phyloP scores from a whole-genome alignment of 2,329 filamentous ascomycete genomes.

The Dactylellina parvicollis region DNA sequence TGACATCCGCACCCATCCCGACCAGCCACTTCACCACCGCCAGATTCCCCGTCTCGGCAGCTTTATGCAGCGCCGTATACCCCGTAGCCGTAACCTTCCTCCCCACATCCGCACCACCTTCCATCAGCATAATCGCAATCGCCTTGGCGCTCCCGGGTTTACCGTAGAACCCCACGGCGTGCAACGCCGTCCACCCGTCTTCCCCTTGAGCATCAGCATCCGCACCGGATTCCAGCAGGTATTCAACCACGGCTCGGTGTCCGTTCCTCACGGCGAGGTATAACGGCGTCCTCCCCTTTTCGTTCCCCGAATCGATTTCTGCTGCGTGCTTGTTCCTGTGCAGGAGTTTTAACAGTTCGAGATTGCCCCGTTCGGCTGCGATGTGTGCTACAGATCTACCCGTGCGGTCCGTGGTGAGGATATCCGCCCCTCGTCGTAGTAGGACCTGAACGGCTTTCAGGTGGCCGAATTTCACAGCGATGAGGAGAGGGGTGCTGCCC shows the following conservation, averaged over 20 bases:
- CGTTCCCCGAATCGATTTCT: not conserved
- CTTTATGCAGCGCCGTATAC: slow-evolving; percentile 38
- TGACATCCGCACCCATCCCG: slow-evolving; percentile 26
- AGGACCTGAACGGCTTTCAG: slow-evolving; percentile 18
- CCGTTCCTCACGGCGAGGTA: slow-evolving; percentile 13
- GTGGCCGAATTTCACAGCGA: slow-evolving; percentile 43
- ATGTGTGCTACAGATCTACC: slow-evolving; percentile 26
- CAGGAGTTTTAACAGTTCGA: slow-evolving; percentile 6
- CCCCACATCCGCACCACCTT: not conserved
- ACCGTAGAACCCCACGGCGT: slow-evolving; percentile 8
- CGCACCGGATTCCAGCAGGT: not conserved
- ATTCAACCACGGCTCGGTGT: not conserved
- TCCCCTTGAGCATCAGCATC: slow-evolving; percentile 1
- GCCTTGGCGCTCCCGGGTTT: not conserved
- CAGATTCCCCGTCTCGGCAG: slow-evolving; percentile 18
- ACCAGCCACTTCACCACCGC: slow-evolving; percentile 5
- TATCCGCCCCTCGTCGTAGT: slow-evolving; percentile 23
- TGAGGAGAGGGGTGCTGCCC: slow-evolving; percentile 44
- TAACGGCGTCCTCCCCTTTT: slow-evolving; percentile 11
- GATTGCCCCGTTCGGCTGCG: slow-evolving; percentile 9
- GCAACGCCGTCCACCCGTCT: slow-evolving; percentile 28
- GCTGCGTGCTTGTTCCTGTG: not conserved
- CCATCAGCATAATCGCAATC: slow-evolving; percentile 7
- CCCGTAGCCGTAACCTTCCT: slow-evolving; percentile 17
- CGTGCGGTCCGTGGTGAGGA: not conserved